These are phyloP conservation scores for Fagus sylvatica DNA, from an alignment of 306 rosid species.

Conservation along the genomic window DNA sequence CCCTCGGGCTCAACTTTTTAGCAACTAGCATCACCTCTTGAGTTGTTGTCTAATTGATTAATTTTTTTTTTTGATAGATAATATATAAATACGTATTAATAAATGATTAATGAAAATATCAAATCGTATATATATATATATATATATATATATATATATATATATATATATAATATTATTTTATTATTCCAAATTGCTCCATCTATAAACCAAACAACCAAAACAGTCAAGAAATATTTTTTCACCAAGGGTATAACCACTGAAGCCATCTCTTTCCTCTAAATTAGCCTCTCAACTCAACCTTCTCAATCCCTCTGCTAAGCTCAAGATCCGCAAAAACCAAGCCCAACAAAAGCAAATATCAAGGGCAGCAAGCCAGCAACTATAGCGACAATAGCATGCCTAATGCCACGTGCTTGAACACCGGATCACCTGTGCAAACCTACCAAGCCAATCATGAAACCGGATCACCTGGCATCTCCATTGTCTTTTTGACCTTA, in stretches of 20 bases:
- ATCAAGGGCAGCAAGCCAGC: neutral
- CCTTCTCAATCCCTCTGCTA: neutral
- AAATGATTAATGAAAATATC: too few relatives aligned
- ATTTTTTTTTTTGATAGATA: too few relatives aligned
- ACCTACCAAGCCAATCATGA: neutral
- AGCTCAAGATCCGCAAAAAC: neutral
- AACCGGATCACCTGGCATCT: neutral
- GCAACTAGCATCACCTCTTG: too few relatives aligned
- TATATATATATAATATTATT: too few relatives aligned
- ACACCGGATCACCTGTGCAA: neutral
- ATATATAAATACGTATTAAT: too few relatives aligned
- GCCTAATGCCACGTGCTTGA: neutral
- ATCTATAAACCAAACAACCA: neutral
- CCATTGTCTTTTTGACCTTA: neutral
- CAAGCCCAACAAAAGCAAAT: neutral
- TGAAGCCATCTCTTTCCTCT: neutral
- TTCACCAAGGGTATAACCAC: neutral
- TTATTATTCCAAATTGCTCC: neutral
- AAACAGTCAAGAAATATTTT: neutral
- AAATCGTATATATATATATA: too few relatives aligned
- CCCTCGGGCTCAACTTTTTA: too few relatives aligned
- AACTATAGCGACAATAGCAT: neutral
- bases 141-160: too few relatives aligned
- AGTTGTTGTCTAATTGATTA: too few relatives aligned
- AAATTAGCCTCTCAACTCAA: neutral